These are phyloP conservation scores for Neurospora africana DNA, from an alignment of 495 filamentous ascomycete genomes.

Conservation along the genomic window DNA sequence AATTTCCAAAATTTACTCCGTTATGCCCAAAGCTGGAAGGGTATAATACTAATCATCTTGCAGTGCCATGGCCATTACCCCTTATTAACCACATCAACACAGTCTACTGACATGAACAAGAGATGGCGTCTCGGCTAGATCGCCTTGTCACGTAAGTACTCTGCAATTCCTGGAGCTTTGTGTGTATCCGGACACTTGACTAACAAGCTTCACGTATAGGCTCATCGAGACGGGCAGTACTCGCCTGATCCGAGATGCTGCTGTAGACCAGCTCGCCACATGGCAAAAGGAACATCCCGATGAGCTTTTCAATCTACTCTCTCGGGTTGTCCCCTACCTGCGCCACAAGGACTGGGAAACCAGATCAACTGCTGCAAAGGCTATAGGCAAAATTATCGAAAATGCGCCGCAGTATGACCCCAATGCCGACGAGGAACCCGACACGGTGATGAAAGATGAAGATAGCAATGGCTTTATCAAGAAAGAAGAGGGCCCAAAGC, in stretches of 20 bases:
- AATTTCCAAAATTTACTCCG: background rate
- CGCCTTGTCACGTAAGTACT: slow-evolving; percentile 82
- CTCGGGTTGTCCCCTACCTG: slow-evolving; percentile 87
- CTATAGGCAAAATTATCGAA: slow-evolving; percentile 82
- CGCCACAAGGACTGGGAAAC: slow-evolving; percentile 94
- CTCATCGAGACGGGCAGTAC: slow-evolving; percentile 95
- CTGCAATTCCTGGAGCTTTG: background rate
- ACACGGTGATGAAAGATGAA: slow-evolving; percentile 42
- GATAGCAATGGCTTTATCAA: slow-evolving; percentile 27
- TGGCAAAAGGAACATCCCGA: slow-evolving; percentile 96
- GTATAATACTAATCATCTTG: slow-evolving; percentile 5
- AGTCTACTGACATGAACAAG: slow-evolving; percentile 26
- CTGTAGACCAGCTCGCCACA: slow-evolving; percentile 90
- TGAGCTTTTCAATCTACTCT: slow-evolving; percentile 92
- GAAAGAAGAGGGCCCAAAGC: slow-evolving; percentile 33
- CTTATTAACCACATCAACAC: slow-evolving; percentile 1
- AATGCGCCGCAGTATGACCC: slow-evolving; percentile 85
- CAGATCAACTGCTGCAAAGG: slow-evolving; percentile 78
- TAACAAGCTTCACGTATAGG: slow-evolving; percentile 37
- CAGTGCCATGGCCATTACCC: slow-evolving; percentile 17
- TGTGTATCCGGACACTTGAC: slow-evolving; percentile 2
- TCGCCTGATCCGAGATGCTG: slow-evolving; percentile 85
- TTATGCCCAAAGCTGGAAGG: background rate
- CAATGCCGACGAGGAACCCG: slow-evolving; percentile 45
- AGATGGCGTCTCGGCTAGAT: slow-evolving; percentile 60